Evolutionary conservation across 305 asterid species (phyloP), one percentile per base, ranked within the genome.

Genomic region (Solanum hybrid): DNA sequence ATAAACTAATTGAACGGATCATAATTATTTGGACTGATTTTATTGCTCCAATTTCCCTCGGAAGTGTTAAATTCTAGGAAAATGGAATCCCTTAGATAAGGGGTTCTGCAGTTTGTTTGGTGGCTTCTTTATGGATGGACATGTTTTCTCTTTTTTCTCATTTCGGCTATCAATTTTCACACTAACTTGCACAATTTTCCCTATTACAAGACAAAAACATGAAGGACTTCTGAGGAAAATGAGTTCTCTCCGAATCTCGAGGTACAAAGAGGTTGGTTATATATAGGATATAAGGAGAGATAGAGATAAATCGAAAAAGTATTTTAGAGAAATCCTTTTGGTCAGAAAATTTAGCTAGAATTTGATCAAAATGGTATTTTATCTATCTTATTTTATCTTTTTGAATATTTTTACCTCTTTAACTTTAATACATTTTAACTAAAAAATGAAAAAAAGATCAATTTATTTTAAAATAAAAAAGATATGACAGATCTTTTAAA

Each of bases 91-190:
- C 73, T 79, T 79, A n/a, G 20, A 41, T 39, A 27, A 82, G 72
- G 36, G 37, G 17, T 41, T 15, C 10, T 51, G 38, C 34, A 11
- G 17, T 27, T 83, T 83, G 36, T 3, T 82, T 41, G 38, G 73
- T 82, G 70, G 72, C 68, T 39, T 82, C 87, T 82, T 27, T 82
- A 82, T 81, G 14, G 87, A 39, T 15, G 37, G 37, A 82, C 70
- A 38, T 83, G 75, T 45, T 24, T 81, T 81, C 11, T 27, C 22
- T 15, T 83, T 82, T 61, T 41, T 45, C 88, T 45, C 73, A 45
- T 45, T 83, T 45, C 72, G 26, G 75, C 72, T 1, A 29, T 83
- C 75, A 83, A 26, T 45, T 36, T 83, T 83, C 88, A 83, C 88
- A 82, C 87, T 61, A 61, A 2, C 72, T 38, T 70, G 31, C 76